phyloP scores from a whole-genome alignment of 2,329 filamentous ascomycete species.

The Lasiodiplodia theobromae region DNA sequence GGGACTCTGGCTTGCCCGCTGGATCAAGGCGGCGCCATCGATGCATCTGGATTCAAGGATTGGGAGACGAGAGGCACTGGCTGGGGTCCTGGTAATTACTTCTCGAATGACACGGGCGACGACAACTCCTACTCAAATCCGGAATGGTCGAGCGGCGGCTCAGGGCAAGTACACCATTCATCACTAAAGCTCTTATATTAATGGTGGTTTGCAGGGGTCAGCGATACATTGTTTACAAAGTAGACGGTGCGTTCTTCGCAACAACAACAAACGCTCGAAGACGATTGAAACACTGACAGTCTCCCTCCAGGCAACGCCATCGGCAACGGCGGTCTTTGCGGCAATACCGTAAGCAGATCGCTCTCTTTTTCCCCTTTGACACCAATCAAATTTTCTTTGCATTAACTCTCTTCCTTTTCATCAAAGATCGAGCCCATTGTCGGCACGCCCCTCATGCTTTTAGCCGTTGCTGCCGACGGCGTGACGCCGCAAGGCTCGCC shows the following conservation, averaged over 20 bases:
- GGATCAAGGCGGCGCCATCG: conserved; percentile 65
- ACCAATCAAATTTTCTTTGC: not conserved
- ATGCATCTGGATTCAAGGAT: conserved; percentile 62
- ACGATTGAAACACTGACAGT: conserved; percentile 1
- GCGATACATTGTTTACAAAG: conserved; percentile 68
- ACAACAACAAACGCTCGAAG: not conserved
- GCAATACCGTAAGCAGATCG: conserved; percentile 16
- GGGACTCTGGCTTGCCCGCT: conserved; percentile 60
- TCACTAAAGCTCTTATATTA: not conserved
- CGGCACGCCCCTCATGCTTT: conserved; percentile 65
- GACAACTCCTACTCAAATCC: conserved; percentile 47
- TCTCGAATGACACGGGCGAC: conserved; percentile 52
- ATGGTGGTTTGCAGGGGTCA: conserved; percentile 12
- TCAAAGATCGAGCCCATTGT: conserved; percentile 43
- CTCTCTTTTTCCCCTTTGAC: not conserved
- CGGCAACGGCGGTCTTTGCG: conserved; percentile 27
- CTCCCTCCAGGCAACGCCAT: conserved; percentile 19
- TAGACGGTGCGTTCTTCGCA: conserved; percentile 65
- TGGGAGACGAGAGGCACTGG: conserved; percentile 26
- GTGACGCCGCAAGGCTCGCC: conserved; percentile 60
- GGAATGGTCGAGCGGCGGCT: conserved; percentile 20
- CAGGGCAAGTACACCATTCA: not conserved
- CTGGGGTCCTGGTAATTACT: conserved; percentile 1
- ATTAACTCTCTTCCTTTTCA: not conserved
- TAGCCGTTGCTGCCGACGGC: conserved; percentile 60